Evolutionary conservation across 306 rosid genomes (phyloP), one percentile per base, ranked within the genome.

Genomic region (Carpinus viminea): DNA sequence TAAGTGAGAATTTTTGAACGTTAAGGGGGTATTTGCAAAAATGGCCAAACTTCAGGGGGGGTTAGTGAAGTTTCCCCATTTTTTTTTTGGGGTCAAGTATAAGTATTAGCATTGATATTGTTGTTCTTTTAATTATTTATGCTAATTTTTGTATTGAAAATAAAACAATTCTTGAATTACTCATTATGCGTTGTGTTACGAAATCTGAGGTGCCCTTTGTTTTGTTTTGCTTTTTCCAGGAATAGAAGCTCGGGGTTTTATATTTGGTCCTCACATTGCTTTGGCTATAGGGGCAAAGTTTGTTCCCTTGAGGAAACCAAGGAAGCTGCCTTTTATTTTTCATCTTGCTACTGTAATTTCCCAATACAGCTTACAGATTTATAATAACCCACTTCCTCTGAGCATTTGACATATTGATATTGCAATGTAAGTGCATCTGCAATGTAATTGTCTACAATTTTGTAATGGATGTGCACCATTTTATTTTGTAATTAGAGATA

Each of bases 201-300:
- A 65, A 52, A 26, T 57, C 43, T 52, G 48, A 55, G 21, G 52
- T 48, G 77, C 73, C 13, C 31, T 11, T 65, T 52, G 68, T 69
- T 73, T 77, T 60, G 11, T 15, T 41, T 38, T 18, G 5, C 43
- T 73, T 48, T 48, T 1, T 71, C 16, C 82, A 95, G 99, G 99
- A 77, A 86, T 95, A 66, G 97, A 95, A 85, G 99, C 98, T 61
- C 90, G 98, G 8, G 98, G 98, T 68, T 95, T 95, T 71, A 91
- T 93, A 70, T 90, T 95, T 82, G 98, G 99, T 77, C 97, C 99
- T 79, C 96, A 98, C 52, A 95, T 95, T 85, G 97, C 98, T 17
- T 85, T 95, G 78, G 98, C 97, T 70, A 92, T 95, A 55, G 99
- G 99, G 65, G 99, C 98, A 38, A 93, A 92, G 87, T 93, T 93